These are phyloP conservation scores for Canavalia gladiata DNA, from an alignment of 306 rosid species.

Conservation along the genomic window DNA sequence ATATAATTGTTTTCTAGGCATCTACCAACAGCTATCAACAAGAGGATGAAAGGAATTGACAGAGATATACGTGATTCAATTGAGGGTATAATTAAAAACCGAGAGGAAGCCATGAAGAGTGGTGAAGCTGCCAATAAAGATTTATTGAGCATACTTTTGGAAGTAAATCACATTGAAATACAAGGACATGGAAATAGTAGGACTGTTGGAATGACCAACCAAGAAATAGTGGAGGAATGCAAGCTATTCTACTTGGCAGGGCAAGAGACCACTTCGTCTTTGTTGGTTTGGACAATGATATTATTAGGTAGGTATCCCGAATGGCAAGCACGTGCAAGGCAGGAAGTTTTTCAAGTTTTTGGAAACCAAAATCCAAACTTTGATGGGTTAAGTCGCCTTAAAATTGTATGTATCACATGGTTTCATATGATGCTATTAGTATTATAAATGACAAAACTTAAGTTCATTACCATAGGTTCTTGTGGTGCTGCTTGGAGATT, in stretches of 20 bases:
- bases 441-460: no score
- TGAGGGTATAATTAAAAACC: constrained; percentile 43
- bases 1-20: constrained; percentile 18
- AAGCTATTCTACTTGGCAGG: background rate
- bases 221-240: background rate
- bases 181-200: background rate
- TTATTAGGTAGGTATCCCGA: background rate
- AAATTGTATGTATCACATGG: background rate
- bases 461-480: no score
- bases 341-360: background rate
- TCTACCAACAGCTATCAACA: constrained; percentile 49
- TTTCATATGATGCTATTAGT: background rate
- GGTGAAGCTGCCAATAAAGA: background rate
- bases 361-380: background rate
- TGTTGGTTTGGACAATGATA: background rate
- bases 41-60: constrained; percentile 47
- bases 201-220: background rate
- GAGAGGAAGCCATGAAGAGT: constrained; percentile 29
- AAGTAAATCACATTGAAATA: background rate
- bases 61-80: constrained; percentile 43
- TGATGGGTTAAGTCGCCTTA: background rate
- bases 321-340: background rate
- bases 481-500: no score
- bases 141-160: constrained; percentile 1
- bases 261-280: background rate